A percentile compares a stretch with the other conserved stretches of the same genome.
Evolutionary conservation across 2,329 filamentous ascomycete species (phyloP).

Genomic region (Akanthomyces muscarius): DNA sequence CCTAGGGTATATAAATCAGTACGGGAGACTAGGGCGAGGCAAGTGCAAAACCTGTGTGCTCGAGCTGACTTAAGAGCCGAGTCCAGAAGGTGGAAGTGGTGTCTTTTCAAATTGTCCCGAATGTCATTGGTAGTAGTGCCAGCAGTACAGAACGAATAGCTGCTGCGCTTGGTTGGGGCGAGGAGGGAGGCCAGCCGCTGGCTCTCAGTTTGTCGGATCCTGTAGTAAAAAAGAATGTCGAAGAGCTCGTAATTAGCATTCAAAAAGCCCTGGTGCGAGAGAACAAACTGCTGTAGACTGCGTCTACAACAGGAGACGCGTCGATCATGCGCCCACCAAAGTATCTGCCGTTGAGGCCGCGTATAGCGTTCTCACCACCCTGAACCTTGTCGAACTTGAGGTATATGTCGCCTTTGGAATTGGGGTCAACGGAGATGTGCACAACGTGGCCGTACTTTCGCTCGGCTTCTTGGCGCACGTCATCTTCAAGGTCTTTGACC

Average conservation of each 20-base stretch:
- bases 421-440: slow-evolving; percentile 91
- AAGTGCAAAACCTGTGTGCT: slow-evolving; percentile 18
- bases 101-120: neutral
- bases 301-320: slow-evolving; percentile 93
- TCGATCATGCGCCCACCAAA: slow-evolving; percentile 93
- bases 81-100: neutral
- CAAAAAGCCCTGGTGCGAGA: slow-evolving; percentile 79
- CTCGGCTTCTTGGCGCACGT: slow-evolving; percentile 89
- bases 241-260: slow-evolving; percentile 22
- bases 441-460: slow-evolving; percentile 95
- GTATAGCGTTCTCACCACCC: slow-evolving; percentile 95
- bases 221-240: slow-evolving; percentile 14
- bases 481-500: slow-evolving; percentile 91
- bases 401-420: slow-evolving; percentile 94
- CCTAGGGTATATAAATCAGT: slow-evolving; percentile 19
- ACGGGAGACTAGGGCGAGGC: slow-evolving; percentile 14
- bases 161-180: neutral
- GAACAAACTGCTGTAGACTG: slow-evolving; percentile 97
- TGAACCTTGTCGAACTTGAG: slow-evolving; percentile 96
- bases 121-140: neutral
- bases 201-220: slow-evolving; percentile 5
- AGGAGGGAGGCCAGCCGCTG: neutral
- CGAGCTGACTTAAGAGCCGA: slow-evolving; percentile 7
- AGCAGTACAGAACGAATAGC: neutral
- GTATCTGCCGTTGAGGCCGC: slow-evolving; percentile 92